Conservation (phyloP, 1,284 basidiomycete species). For the Ustilago trichophora region DNA sequence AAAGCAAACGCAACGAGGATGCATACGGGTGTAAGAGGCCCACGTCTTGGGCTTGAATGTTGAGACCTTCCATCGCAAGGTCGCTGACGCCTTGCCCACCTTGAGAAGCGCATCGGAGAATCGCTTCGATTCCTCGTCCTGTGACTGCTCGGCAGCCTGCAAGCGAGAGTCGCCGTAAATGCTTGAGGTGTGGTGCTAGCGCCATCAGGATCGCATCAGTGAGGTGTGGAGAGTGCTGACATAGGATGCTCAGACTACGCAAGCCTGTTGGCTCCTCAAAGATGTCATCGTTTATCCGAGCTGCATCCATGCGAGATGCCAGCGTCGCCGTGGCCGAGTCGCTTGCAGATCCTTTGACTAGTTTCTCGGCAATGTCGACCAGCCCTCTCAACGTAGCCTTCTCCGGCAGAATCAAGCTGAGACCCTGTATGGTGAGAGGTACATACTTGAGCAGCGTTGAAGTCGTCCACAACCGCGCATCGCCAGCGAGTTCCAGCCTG, state of each 20-base stretch:
- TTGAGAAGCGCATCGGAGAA: constrained; percentile 38
- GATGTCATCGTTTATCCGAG: neutral
- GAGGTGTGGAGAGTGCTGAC: constrained; percentile 52
- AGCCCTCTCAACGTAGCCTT: constrained; percentile 23
- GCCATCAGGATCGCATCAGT: constrained; percentile 46
- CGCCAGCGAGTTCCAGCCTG: constrained; percentile 57
- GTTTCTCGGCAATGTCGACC: constrained; percentile 35
- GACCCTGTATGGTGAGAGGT: constrained; percentile 17
- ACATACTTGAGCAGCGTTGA: constrained; percentile 35
- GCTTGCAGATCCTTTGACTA: neutral
- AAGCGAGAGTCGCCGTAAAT: constrained; percentile 46
- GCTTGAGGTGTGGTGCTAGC: constrained; percentile 38
- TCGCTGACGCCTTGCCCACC: constrained; percentile 28
- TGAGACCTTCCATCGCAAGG: constrained; percentile 58
- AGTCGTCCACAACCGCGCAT: constrained; percentile 54
- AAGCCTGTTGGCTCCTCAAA: constrained; percentile 8
- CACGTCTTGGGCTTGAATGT: constrained; percentile 33
- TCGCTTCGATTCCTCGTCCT: constrained; percentile 42
- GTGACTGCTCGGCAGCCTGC: constrained; percentile 59
- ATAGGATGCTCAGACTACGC: constrained; percentile 42
- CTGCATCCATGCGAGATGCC: constrained; percentile 1
- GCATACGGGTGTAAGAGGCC: constrained; percentile 23
- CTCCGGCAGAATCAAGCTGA: constrained; percentile 50
- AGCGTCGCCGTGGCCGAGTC: neutral
- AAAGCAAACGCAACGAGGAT: constrained; percentile 22